Percentiles rank a stretch among this genome's conserved stretches.
These are phyloP conservation scores for Diutina scorzettiae DNA, from an alignment of 1,139 yeast genomes.

Conservation along the genomic window DNA sequence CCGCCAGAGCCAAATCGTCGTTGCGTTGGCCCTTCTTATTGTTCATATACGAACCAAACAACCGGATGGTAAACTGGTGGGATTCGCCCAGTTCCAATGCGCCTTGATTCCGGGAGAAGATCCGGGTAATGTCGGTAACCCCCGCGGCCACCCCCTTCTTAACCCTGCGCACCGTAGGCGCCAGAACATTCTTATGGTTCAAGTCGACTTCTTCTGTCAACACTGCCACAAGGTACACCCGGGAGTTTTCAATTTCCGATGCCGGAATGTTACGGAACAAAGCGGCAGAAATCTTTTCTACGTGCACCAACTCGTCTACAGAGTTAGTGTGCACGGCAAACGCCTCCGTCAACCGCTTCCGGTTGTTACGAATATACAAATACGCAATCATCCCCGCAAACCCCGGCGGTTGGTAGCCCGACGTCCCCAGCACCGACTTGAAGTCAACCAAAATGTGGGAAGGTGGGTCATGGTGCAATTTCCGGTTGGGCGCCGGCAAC, in stretches of 20 bases:
- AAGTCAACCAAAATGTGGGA: slow-evolving; percentile 75
- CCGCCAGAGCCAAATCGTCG: slow-evolving; percentile 5
- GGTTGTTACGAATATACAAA: slow-evolving; percentile 56
- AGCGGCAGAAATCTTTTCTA: slow-evolving; percentile 67
- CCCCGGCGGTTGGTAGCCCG: slow-evolving; percentile 53
- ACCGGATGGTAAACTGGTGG: slow-evolving; percentile 58
- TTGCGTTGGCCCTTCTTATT: slow-evolving; percentile 10
- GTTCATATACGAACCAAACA: slow-evolving; percentile 57
- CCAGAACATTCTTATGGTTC: slow-evolving; percentile 15
- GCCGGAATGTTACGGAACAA: slow-evolving; percentile 69
- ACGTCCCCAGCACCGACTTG: slow-evolving; percentile 55
- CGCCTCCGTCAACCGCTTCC: slow-evolving; percentile 65
- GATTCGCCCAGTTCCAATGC: slow-evolving; percentile 49
- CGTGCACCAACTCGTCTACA: slow-evolving; percentile 45
- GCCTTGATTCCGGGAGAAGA: slow-evolving; percentile 57
- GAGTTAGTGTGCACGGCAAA: slow-evolving; percentile 57
- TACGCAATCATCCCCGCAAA: slow-evolving; percentile 64
- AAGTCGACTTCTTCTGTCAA: slow-evolving; percentile 48
- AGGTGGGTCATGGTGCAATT: slow-evolving; percentile 43
- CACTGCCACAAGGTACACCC: slow-evolving; percentile 58
- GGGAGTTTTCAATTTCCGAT: slow-evolving; percentile 48
- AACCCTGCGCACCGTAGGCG: slow-evolving; percentile 28
- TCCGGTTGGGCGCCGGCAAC: slow-evolving; percentile 33
- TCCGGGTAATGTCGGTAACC: slow-evolving; percentile 73
- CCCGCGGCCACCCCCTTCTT: slow-evolving; percentile 85